Evolutionary conservation across 352 stramenopile species (phyloP).

Genomic region (Blastocystis sp.): DNA sequence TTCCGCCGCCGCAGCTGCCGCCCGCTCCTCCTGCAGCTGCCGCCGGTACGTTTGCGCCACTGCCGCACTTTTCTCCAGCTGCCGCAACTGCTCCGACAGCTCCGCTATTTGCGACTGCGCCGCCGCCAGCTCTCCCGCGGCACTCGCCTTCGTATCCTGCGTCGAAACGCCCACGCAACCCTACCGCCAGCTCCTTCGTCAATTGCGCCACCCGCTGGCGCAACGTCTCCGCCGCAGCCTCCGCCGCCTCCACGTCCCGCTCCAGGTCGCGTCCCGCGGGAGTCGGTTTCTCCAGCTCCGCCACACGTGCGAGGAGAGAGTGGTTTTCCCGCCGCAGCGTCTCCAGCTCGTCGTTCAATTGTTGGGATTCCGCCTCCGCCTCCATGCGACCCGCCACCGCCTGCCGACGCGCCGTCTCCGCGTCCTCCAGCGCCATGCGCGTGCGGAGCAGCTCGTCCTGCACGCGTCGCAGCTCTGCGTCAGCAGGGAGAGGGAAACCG

Average conservation of each 20-base stretch:
- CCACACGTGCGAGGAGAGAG: background rate
- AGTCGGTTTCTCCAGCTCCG: background rate
- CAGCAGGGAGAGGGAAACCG: background rate
- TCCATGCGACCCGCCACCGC: background rate
- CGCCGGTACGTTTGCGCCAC: background rate
- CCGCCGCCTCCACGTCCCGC: conserved; percentile 16
- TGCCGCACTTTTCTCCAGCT: conserved; percentile 5
- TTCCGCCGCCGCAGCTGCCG: background rate
- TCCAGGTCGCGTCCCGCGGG: background rate
- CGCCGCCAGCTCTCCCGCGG: background rate
- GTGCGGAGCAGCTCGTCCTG: background rate
- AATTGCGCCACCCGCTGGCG: background rate
- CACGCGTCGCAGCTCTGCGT: background rate
- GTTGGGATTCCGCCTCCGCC: background rate
- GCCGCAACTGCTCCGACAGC: background rate
- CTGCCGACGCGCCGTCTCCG: background rate
- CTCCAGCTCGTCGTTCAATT: background rate
- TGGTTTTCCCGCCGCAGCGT: background rate
- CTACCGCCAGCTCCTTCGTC: background rate
- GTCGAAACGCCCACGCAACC: background rate
- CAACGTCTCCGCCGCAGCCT: background rate
- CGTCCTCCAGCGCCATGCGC: background rate
- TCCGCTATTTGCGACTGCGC: background rate
- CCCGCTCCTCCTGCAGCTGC: conserved; percentile 23
- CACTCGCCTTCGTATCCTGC: background rate